phyloP scores from a whole-genome alignment of 2,329 filamentous ascomycete species.

The Colletotrichum sojae region DNA sequence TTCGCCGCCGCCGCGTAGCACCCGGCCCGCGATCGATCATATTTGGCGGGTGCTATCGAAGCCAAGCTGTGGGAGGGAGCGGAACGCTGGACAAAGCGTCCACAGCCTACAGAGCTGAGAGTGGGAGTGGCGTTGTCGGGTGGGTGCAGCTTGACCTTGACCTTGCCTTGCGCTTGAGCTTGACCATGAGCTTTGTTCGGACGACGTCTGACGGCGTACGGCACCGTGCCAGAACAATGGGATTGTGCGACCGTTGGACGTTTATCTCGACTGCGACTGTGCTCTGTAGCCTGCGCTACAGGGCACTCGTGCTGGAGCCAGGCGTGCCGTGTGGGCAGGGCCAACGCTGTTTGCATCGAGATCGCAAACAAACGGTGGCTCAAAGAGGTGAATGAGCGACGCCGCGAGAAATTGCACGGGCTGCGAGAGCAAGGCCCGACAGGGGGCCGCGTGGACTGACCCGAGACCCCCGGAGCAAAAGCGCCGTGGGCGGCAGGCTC shows the following conservation, averaged over 20 bases:
- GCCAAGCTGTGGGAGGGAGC: constrained; percentile 6
- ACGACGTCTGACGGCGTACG: constrained; percentile 23
- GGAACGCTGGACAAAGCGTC: constrained; percentile 22
- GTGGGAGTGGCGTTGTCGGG: constrained; percentile 15
- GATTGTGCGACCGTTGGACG: constrained; percentile 29
- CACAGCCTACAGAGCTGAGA: not conserved
- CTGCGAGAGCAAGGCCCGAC: not conserved
- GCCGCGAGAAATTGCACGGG: constrained; percentile 4
- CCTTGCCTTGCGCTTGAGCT: too few relatives aligned
- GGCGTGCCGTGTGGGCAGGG: too few relatives aligned
- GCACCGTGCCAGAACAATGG: constrained; percentile 32
- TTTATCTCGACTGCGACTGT: constrained; percentile 14
- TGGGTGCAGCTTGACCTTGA: constrained; percentile 25
- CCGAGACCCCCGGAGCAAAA: constrained; percentile 32
- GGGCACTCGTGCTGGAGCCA: too few relatives aligned
- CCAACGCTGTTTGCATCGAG: constrained; percentile 7
- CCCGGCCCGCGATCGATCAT: constrained; percentile 38
- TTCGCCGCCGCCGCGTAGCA: constrained; percentile 30
- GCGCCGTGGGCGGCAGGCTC: constrained; percentile 9
- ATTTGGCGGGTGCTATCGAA: constrained; percentile 30
- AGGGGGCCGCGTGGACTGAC: constrained; percentile 22
- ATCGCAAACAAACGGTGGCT: constrained; percentile 9
- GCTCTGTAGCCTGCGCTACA: too few relatives aligned
- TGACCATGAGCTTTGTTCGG: constrained; percentile 16
- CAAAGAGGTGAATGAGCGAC: constrained; percentile 19